A percentile compares a stretch with the other conserved stretches of the same genome.
phyloP scores from a whole-genome alignment of 2,329 filamentous ascomycete species.

The Neofusicoccum kwambonambiense region DNA sequence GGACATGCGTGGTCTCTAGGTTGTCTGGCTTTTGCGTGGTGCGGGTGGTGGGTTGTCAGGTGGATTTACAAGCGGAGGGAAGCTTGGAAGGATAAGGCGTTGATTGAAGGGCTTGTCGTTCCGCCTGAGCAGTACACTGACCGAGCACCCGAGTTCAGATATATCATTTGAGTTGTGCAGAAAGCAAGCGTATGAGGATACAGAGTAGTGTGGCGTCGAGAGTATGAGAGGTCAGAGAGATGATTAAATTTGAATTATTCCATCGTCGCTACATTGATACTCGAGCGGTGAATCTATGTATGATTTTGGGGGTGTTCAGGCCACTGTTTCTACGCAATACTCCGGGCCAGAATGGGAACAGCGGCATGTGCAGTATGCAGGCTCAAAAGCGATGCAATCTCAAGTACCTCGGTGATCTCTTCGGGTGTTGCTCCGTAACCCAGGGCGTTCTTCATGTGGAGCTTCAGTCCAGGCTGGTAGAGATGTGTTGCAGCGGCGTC shows the following conservation, averaged over 20 bases:
- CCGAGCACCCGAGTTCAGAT: background rate
- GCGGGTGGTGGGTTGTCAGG: conserved; percentile 38
- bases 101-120: conserved; percentile 22
- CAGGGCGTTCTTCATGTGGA: conserved; percentile 51
- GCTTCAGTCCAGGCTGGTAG: conserved; percentile 47
- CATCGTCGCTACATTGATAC: too few relatives aligned
- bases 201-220: background rate
- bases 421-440: conserved; percentile 46
- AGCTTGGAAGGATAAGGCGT: conserved; percentile 29
- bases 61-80: conserved; percentile 35
- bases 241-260: too few relatives aligned
- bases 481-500: conserved; percentile 50
- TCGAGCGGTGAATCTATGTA: too few relatives aligned
- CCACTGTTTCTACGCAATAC: background rate
- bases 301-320: too few relatives aligned
- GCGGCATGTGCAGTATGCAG: conserved; percentile 32
- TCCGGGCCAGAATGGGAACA: conserved; percentile 23
- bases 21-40: conserved; percentile 37
- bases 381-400: conserved; percentile 42
- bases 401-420: conserved; percentile 50
- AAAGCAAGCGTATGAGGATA: background rate
- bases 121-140: background rate
- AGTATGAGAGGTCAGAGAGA: too few relatives aligned
- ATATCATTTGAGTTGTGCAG: background rate
- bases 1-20: conserved; percentile 40